phyloP scores from a whole-genome alignment of 2,329 filamentous ascomycete genomes.

The Chaetomium globosum region DNA sequence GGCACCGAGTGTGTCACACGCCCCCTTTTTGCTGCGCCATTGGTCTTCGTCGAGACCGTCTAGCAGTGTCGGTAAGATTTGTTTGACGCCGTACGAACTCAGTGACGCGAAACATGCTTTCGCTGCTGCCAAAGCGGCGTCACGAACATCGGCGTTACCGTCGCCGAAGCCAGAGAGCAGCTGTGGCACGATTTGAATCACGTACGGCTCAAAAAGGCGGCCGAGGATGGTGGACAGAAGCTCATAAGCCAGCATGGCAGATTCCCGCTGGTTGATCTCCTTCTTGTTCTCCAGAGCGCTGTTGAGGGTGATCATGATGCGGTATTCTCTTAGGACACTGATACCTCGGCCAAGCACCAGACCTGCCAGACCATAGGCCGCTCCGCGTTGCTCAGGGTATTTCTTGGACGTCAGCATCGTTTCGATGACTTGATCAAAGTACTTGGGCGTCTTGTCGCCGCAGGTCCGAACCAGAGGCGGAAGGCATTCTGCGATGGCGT shows the following conservation, averaged over 20 bases:
- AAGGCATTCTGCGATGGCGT: constrained; percentile 90
- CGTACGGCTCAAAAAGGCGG: constrained; percentile 90
- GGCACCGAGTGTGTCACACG: constrained; percentile 91
- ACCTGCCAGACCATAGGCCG: constrained; percentile 91
- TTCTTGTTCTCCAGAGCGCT: constrained; percentile 94
- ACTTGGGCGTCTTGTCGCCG: constrained; percentile 73
- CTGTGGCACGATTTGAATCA: constrained; percentile 92
- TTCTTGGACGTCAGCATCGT: constrained; percentile 84
- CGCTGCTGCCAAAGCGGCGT: constrained; percentile 87
- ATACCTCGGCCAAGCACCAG: constrained; percentile 88
- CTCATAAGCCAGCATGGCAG: constrained; percentile 86
- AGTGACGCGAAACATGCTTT: constrained; percentile 92
- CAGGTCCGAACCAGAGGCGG: constrained; percentile 87
- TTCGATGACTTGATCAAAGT: constrained; percentile 78
- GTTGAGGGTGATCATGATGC: constrained; percentile 79
- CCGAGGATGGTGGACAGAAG: constrained; percentile 84
- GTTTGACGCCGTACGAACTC: constrained; percentile 94
- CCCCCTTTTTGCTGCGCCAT: constrained; percentile 98
- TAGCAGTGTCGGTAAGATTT: constrained; percentile 87
- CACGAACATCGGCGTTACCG: constrained; percentile 81
- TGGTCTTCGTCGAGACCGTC: constrained; percentile 92
- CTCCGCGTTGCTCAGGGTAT: constrained; percentile 89
- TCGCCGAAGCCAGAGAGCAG: constrained; percentile 89
- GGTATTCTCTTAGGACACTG: constrained; percentile 76
- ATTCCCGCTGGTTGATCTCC: constrained; percentile 83